Evolutionary conservation across 2,329 filamentous ascomycete species (phyloP), one percentile per base, ranked within the genome.

Genomic region (Talaromyces sp.): DNA sequence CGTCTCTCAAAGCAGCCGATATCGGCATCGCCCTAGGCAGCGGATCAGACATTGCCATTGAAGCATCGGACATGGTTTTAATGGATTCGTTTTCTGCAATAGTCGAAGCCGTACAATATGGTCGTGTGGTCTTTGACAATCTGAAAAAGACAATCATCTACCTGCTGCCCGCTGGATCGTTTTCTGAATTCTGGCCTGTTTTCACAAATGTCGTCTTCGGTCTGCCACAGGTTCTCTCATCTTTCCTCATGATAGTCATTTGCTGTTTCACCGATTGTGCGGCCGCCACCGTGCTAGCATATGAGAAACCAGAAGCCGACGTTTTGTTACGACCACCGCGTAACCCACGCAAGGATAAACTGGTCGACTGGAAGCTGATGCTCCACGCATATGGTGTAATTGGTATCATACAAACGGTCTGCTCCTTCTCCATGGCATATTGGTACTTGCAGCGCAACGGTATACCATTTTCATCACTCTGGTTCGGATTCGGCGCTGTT

Each of bases 81-180:
- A 74, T 88, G 5, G 89, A 92, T 59, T 86, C 85, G 0, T 92
- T 93, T 70, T 82, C 85, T 0, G 88, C 87, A 1, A 84, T 93
- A 35, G 85, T 92, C 5, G 84, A 89, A 69, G 90, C 89, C 0
- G 85, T 92, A 1, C 81, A 86, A 66, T 91, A 88, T 64, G 89
- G 89, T 0, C 83, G 89, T 14, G 84, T 90, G 5, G 88, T 92
- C n/a, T 92, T 90, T 74, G 71, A 92, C 73, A 92, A 92, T 68
- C 76, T 92, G 58, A 89, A 90, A 73, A 92, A 93, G 80, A 88
- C 85, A 0, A 85, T 91, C 65, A 84, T 86, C n/a, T 92, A 92
- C 69, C 79, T 92, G 2, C 80, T 92, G 0, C 88, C 89, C 0
- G 89, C 89, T 0, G 89, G 89, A 1, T 85, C 81, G n/a, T 92